Evolutionary conservation across 345 rosid species (phyloP), one percentile per base, ranked within the genome.

Genomic region (Atalantia buxifolia): DNA sequence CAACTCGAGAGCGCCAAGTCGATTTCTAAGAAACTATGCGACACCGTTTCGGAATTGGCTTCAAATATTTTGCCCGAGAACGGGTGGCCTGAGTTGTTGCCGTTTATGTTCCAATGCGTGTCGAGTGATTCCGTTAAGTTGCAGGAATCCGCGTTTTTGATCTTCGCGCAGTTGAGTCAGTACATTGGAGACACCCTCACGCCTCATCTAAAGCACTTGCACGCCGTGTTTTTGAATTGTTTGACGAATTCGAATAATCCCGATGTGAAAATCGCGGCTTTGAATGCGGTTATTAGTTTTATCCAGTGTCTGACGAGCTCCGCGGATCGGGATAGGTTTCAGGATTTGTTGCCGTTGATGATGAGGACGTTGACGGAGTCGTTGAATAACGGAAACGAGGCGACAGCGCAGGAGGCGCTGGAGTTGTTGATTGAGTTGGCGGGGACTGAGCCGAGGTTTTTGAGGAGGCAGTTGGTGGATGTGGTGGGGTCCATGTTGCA

Each of bases 341-440:
- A 97, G 85, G 99, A 97, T 81, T 82, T 97, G 80, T 65, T 94
- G 57, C 99, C 99, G 3, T 93, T 95, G 28, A 97, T 97, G 98
- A 91, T 97, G 88, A 83, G 85, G 84, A 94, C 99, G 35, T 87
- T 97, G 92, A 93, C 97, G 8, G 96, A 94, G 84, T 92, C 99
- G 0, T 79, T 97, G 59, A 97, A 94, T 81, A 89, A 89, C 25
- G 99, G 97, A 4, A 92, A 92, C 2, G 99, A 97, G 81, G 94
- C 97, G 3, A 94, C 98, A 0, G 99, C 99, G 0, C 99, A 94
- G 80, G 99, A 97, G 84, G 99, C 99, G 0, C 81, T 97, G 27
- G 99, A 94, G 85, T 85, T 97, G 78, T 77, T 97, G 82, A 97
- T 97, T n/a, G 99, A 97, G 80, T 79, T 97, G 84, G 99, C 98